A percentile compares a stretch with the other conserved stretches of the same genome.
phyloP scores from a whole-genome alignment of 805 yeast genomes.

The Peterozyma toletana region DNA sequence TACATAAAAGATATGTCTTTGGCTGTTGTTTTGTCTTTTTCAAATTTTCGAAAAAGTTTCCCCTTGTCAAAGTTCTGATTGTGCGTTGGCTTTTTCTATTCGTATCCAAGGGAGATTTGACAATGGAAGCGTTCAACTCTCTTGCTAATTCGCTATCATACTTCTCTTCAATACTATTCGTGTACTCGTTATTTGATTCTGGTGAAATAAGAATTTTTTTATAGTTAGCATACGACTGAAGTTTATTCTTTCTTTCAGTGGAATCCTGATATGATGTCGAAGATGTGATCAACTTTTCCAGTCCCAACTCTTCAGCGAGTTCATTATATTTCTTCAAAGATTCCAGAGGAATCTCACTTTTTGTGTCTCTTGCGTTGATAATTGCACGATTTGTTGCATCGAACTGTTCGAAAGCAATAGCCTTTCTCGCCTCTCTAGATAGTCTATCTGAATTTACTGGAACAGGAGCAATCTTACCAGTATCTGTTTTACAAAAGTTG shows the following conservation, averaged over 20 bases:
- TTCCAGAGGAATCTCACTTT: constrained; percentile 24
- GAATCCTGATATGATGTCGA: constrained; percentile 45
- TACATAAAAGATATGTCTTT: constrained; percentile 68
- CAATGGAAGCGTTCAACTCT: constrained; percentile 42
- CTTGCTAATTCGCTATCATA: constrained; percentile 55
- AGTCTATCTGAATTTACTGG: constrained; percentile 20
- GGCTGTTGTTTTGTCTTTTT: constrained; percentile 16
- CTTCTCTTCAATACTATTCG: constrained; percentile 60
- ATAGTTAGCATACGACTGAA: constrained; percentile 52
- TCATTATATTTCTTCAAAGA: constrained; percentile 20
- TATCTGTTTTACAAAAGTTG: constrained; percentile 32
- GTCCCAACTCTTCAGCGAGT: constrained; percentile 27
- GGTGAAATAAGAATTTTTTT: constrained; percentile 56
- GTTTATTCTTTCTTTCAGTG: constrained; percentile 37
- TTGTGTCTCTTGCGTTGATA: constrained; percentile 43
- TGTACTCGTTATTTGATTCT: constrained; percentile 42
- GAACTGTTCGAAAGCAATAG: constrained; percentile 45
- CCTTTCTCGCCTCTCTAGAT: constrained; percentile 34
- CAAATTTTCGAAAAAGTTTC: constrained; percentile 47
- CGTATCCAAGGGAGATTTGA: constrained; percentile 47
- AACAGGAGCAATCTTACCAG: constrained; percentile 7
- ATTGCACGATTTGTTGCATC: constrained; percentile 54
- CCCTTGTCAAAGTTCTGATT: constrained; percentile 65
- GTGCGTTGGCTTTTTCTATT: constrained; percentile 48
- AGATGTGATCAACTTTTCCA: constrained; percentile 34